Percentiles rank a stretch among this genome's conserved stretches.
Conservation (phyloP, 2,329 filamentous ascomycete genomes). For the Penicillium sp. region DNA sequence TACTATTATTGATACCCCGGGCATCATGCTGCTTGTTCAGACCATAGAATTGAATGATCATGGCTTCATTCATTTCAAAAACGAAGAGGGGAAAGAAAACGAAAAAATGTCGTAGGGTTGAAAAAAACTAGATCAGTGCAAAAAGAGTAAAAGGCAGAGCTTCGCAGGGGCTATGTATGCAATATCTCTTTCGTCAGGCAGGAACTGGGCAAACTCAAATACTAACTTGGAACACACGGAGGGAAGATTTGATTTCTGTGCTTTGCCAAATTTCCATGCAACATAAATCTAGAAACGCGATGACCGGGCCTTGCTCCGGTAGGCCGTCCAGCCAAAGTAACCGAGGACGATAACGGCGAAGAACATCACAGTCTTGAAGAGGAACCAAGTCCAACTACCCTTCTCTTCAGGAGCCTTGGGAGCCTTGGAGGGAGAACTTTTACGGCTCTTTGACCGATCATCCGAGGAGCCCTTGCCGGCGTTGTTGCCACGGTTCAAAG, state of each 20-base stretch:
- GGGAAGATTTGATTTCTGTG: constrained; percentile 7
- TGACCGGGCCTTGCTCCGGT: constrained; percentile 61
- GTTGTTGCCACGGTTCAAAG: constrained; percentile 39
- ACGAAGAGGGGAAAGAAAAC: background rate
- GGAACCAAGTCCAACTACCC: constrained; percentile 65
- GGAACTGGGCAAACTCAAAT: constrained; percentile 20
- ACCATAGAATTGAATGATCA: constrained; percentile 14
- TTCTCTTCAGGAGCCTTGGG: constrained; percentile 28
- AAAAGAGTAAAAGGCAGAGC: constrained; percentile 15
- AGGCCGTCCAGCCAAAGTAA: constrained; percentile 85
- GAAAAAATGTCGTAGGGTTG: constrained; percentile 10
- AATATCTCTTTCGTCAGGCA: constrained; percentile 20
- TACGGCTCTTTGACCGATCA: constrained; percentile 25
- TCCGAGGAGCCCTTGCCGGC: constrained; percentile 28
- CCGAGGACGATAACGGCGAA: constrained; percentile 66
- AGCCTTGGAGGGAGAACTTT: constrained; percentile 14
- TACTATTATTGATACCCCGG: constrained; percentile 14
- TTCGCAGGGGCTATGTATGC: constrained; percentile 22
- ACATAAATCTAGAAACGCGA: constrained; percentile 34
- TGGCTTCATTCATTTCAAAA: constrained; percentile 24
- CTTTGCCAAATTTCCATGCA: constrained; percentile 4
- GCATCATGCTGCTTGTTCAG: background rate
- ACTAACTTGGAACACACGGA: constrained; percentile 17
- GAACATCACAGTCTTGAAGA: constrained; percentile 82
- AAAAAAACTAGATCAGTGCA: constrained; percentile 14